Percentiles rank a stretch among this genome's conserved stretches.
Evolutionary conservation across 1,284 basidiomycete species (phyloP).

Genomic region (Caloboletus inedulis): DNA sequence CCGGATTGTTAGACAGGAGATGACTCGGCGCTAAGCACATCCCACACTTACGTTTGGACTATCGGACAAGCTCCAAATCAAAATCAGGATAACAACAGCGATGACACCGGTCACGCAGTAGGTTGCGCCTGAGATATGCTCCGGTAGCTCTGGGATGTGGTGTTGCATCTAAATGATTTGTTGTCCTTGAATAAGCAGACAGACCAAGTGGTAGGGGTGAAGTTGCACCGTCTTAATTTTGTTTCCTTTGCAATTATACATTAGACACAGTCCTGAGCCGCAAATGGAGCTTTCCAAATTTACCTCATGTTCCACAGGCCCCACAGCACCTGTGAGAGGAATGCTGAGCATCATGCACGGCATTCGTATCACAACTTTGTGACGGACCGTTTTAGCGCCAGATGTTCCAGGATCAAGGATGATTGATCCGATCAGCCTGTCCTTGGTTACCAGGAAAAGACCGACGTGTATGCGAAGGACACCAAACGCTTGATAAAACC

Average conservation of each 20-base stretch:
- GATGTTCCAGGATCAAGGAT: neutral
- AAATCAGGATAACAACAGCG: neutral
- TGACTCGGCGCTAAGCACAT: too few relatives aligned
- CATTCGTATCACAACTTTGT: neutral
- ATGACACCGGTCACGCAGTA: neutral
- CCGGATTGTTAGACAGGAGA: neutral
- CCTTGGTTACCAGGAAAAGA: too few relatives aligned
- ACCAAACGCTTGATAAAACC: too few relatives aligned
- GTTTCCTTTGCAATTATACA: neutral
- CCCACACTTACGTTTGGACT: slow-evolving; percentile 1
- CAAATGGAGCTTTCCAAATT: neutral
- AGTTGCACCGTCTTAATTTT: neutral
- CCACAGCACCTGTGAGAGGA: neutral
- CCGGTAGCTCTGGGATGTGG: neutral
- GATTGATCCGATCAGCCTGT: neutral
- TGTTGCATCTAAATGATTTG: neutral
- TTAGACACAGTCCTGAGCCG: too few relatives aligned
- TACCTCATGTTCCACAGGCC: too few relatives aligned
- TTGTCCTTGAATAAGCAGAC: neutral
- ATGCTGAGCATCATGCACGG: neutral
- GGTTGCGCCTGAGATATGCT: neutral
- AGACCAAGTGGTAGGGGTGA: too few relatives aligned
- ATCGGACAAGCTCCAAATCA: neutral
- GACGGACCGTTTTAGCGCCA: neutral
- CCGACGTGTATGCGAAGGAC: neutral